Base-by-base conservation (phyloP, 2,329 filamentous ascomycete species). In the Cladophialophora chaetospira region DNA sequence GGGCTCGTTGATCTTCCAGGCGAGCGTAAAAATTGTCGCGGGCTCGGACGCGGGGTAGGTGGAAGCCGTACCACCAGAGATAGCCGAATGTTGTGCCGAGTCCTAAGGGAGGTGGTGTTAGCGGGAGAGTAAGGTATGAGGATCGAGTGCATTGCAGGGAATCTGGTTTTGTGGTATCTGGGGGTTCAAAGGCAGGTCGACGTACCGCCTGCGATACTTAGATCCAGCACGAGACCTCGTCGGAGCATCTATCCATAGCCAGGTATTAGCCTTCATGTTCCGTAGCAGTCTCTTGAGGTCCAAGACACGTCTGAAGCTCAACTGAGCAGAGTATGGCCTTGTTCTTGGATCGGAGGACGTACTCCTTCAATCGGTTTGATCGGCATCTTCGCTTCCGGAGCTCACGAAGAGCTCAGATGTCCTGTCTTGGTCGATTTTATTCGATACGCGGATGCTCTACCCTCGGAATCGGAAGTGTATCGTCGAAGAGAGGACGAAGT, bases 21-120 rank as follows among this genome's bases (percentile, higher is more conserved):
- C 81, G 83, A 69, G 79, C 75, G 77, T 87, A 87, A 77, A 80
- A 84, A 67, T 76, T 68, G 72, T 87, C 84, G 70, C 84, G 82
- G 70, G 79, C 79, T 70, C 82, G 82, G 70, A 85, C 82, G 65
- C 81, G 76, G 69, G 83, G 83, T 54, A 87, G 79, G 76, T 87
- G 84, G 76, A 81, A 86, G 69, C 77, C 84, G 76, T 87, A 87
- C 85, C 84, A 87, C 78, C 80, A 88, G 70, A 81, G 78, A 74
- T 86, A 87, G 66, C 83, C 85, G 71, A 78, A 77, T 65, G 82
- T 76, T 64, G 80, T 78, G 68, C 84, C 83, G 71, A 87, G 81
- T 73, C 83, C 83, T 86, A 11, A 11, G 5, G 13, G 5, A 31
- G 13, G 5, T 11, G 59, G 44, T 28, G 28, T 38, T 31, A 15